A percentile compares a stretch with the other conserved stretches of the same genome.
These are phyloP conservation scores for Avena sativa DNA, from an alignment of 176 grass and related monocot species.

Conservation along the genomic window DNA sequence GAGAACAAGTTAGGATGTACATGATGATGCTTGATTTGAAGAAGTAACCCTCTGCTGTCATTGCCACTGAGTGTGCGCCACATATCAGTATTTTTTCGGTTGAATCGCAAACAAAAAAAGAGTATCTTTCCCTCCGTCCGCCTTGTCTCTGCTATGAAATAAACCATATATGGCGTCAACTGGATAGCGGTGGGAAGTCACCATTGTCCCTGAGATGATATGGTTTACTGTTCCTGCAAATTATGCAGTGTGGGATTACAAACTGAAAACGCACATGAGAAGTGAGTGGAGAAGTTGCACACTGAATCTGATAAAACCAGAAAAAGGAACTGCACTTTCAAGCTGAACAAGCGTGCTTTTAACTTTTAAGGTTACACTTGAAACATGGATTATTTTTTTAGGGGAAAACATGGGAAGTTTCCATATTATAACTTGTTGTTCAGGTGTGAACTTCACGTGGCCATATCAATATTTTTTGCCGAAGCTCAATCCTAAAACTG, in stretches of 20 bases:
- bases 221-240: conserved; percentile 54
- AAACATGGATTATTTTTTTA: background rate
- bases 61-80: background rate
- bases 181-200: conserved; percentile 85
- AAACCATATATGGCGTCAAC: conserved; percentile 45
- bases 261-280: conserved; percentile 14
- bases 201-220: conserved; percentile 82
- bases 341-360: background rate
- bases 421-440: conserved; percentile 3
- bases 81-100: conserved; percentile 16
- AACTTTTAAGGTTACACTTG: background rate
- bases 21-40: conserved; percentile 19
- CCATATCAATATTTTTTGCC: background rate
- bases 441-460: background rate
- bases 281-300: background rate
- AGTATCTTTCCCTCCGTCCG: conserved; percentile 1
- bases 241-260: conserved; percentile 23
- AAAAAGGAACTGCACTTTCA: conserved; percentile 22
- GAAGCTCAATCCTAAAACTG: background rate
- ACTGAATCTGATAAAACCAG: background rate
- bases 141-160: background rate
- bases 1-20: conserved; percentile 34
- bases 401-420: background rate
- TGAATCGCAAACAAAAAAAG: conserved; percentile 11
- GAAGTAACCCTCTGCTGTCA: conserved; percentile 23